Evolutionary conservation across 2,329 filamentous ascomycete genomes (phyloP), one percentile per base, ranked within the genome.

Genomic region (Alternaria alternata): DNA sequence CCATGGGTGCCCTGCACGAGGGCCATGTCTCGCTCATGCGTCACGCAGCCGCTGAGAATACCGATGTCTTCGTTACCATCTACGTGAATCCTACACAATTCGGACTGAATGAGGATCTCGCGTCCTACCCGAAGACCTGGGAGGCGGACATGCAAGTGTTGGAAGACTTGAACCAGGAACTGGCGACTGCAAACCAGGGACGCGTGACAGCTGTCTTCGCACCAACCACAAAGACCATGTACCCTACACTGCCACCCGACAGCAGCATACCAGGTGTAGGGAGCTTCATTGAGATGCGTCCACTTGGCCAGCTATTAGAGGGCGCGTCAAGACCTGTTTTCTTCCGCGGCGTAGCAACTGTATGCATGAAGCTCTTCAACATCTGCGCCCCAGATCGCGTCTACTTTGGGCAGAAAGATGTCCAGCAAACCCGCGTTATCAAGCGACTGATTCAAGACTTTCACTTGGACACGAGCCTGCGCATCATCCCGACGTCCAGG

Each of bases 51-150:
- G 83, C 85, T 48, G 92, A 96, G 71, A 95, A 93, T 80, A 90
- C 91, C 66, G 87, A 93, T 69, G 91, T 98, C 57, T 89, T 97
- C 63, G 91, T 99, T 57, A 93, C 91, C 75, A 90, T 98, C 69
- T 99, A 94, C 78, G 91, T 99, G 73, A 99, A 99, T 79, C 95
- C 95, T 4, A 95, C 95, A 1, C 95, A 99, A 79, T 99, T 99
- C 76, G 94, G 94, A 32, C 83, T 92, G 22, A 87, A 89, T 57
- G 95, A 99, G 79, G 95, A 99, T 75, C 84, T 99, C 20, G 87
- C 87, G 43, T 93, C 89, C 64, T 99, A 99, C 77, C 95, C 95
- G 0, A 89, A 92, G 57, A 97, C 94, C 2, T 97, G 94, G 93
- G 89, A 91, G 14, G 79, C 85, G 41, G 95, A 99, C 77, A 82